Base-by-base conservation (phyloP, 2,329 filamentous ascomycete genomes). In the Pseudocercospora musae region DNA sequence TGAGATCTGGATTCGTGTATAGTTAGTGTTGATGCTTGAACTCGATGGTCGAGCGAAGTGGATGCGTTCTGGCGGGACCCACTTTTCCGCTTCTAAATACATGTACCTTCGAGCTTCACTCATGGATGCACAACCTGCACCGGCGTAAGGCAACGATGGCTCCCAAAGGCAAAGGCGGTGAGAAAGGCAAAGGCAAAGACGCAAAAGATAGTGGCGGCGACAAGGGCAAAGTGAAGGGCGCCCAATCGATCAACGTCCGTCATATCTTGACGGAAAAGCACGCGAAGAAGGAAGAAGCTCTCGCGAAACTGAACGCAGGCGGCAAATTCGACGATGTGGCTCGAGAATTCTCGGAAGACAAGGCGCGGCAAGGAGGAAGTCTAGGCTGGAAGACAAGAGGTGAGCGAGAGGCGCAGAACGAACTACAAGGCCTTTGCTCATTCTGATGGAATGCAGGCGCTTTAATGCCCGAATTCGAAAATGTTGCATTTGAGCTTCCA, bases 241-340 rank as follows among this genome's bases (percentile, higher is more conserved):
- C 87, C 0, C 86, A 88, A 70, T 82, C 81, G 62, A 89, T 92
- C 78, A 90, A 91, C 71, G 88, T 89, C 57, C 84, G 89, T 44
- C 89, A 92, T 75, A 91, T 92, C 62, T 76, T 90, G 79, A 92
- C 90, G 70, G 87, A 88, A 73, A 93, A 93, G 73, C 87, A 91
- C 73, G 78, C 80, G n/a, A 91, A 88, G 75, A 92, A 91, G 73
- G 89, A 92, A 72, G 87, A 91, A 73, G 90, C 90, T 0, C 74
- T 92, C 15, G 84, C 83, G 60, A 89, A 91, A 77, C 76, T 93
- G 57, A 82, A 82, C 42, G 84, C 81, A 3, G 88, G 89, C 1
- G 81, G 81, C 56, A 90, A 89, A 70, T 93, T 92, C 71, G 89
- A 92, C 69, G 87, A 89, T 53, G 89, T 92, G 5, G 90, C 90